These are phyloP conservation scores for Leccinum subatratum DNA, from an alignment of 1,284 basidiomycete genomes.

Conservation along the genomic window DNA sequence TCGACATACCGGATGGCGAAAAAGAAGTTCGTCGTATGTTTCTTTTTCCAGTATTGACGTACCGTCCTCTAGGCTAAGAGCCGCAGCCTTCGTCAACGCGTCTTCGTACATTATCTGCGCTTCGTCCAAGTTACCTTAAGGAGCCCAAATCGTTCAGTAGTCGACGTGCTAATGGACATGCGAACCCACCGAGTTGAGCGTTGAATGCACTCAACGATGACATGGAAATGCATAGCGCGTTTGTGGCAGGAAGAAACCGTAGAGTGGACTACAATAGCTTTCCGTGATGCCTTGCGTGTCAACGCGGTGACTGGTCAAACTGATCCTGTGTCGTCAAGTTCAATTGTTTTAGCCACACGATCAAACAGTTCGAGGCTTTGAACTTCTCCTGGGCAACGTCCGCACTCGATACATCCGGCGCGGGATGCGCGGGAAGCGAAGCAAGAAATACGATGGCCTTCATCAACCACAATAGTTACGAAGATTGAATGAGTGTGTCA, in stretches of 20 bases:
- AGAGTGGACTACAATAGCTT: too few relatives aligned
- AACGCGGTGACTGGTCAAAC: too few relatives aligned
- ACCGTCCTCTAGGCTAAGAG: conserved; percentile 45
- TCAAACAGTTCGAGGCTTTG: conserved; percentile 81
- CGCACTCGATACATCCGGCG: conserved; percentile 70
- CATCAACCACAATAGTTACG: too few relatives aligned
- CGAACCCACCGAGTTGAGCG: too few relatives aligned
- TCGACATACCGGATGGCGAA: conserved; percentile 89
- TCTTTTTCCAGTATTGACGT: conserved; percentile 80
- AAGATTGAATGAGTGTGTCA: conserved; percentile 77
- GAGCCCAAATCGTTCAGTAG: conserved; percentile 82
- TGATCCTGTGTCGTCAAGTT: conserved; percentile 51
- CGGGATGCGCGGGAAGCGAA: conserved; percentile 74
- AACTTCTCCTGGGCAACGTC: conserved; percentile 69
- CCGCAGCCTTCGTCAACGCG: conserved; percentile 56
- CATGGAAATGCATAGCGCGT: too few relatives aligned
- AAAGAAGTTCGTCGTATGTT: conserved; percentile 79
- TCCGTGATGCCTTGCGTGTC: too few relatives aligned
- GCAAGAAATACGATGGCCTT: too few relatives aligned
- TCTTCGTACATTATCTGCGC: conserved; percentile 62
- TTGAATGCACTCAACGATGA: too few relatives aligned
- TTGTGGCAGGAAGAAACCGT: too few relatives aligned
- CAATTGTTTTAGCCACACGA: conserved; percentile 64
- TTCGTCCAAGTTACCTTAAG: conserved; percentile 58
- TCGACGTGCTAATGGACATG: too few relatives aligned